A percentile compares a stretch with the other conserved stretches of the same genome.
phyloP scores from a whole-genome alignment of 2,329 filamentous ascomycete genomes.

The Arthrobotrys entomopaga region DNA sequence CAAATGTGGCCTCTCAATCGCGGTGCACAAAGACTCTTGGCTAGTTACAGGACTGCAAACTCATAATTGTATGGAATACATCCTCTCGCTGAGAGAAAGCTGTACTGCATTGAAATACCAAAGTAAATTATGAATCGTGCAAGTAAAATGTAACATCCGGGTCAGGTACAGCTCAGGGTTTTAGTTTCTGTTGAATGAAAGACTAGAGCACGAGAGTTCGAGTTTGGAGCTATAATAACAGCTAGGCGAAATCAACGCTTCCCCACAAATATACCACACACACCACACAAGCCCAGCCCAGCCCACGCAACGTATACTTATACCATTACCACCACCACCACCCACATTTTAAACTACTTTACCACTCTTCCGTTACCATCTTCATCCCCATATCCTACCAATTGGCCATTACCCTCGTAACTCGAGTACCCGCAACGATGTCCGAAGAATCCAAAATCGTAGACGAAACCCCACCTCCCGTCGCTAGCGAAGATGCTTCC shows the following conservation, averaged over 20 bases:
- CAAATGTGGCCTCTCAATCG: constrained; percentile 29
- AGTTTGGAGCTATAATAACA: too few species aligned
- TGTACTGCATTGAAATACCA: neutral
- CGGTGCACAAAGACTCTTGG: too few species aligned
- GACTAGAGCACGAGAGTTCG: constrained; percentile 16
- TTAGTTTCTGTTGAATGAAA: constrained; percentile 41
- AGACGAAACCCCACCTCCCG: constrained; percentile 65
- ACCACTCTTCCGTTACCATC: neutral
- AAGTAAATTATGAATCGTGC: neutral
- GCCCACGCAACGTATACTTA: neutral
- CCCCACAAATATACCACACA: constrained; percentile 54
- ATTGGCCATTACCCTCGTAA: neutral
- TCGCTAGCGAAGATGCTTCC: constrained; percentile 60
- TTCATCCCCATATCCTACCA: neutral
- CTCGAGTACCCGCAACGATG: constrained; percentile 58
- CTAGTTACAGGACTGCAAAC: too few species aligned
- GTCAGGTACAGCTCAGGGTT: too few species aligned
- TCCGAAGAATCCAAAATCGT: constrained; percentile 71
- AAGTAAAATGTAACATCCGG: too few species aligned
- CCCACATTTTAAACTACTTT: neutral
- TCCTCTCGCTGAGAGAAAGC: too few species aligned
- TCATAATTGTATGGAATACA: neutral
- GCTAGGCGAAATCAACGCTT: constrained; percentile 24
- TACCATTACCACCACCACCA: neutral
- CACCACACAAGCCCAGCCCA: neutral